Conservation (phyloP, 129 eudicot species). For the Kitagawia praeruptora region DNA sequence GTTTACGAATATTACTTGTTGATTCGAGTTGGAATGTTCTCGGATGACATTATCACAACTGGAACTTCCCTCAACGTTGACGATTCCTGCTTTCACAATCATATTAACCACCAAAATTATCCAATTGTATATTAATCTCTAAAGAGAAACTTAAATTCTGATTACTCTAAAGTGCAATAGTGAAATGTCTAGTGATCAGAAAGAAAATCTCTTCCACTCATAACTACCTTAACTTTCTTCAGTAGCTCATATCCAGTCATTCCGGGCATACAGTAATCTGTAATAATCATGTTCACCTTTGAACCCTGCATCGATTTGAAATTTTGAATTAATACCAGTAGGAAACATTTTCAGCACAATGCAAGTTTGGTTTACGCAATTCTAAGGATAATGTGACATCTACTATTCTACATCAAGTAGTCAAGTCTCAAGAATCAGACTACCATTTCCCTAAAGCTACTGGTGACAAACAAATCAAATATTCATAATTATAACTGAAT, state of each 20-base stretch:
- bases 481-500: neutral
- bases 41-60: conserved; percentile 77
- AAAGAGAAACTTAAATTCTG: neutral
- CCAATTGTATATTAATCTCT: neutral
- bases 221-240: conserved; percentile 65
- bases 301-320: conserved; percentile 25
- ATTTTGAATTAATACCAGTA: neutral
- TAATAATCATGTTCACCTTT: conserved; percentile 63
- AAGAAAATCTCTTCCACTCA: neutral
- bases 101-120: neutral
- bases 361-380: neutral
- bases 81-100: conserved; percentile 51
- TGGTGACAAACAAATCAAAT: neutral
- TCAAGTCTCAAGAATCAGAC: neutral
- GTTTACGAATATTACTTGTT: conserved; percentile 36
- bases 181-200: neutral
- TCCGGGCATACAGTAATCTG: conserved; percentile 88
- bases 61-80: conserved; percentile 61
- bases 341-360: neutral
- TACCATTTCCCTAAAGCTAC: neutral
- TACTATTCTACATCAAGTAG: neutral
- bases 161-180: neutral
- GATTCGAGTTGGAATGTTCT: conserved; percentile 66
- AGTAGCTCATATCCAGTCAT: conserved; percentile 86
- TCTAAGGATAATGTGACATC: neutral